A percentile compares a stretch with the other conserved stretches of the same genome.
These are phyloP conservation scores for Puccinellia tenuiflora DNA, from an alignment of 176 grass and related monocot species.

Conservation along the genomic window DNA sequence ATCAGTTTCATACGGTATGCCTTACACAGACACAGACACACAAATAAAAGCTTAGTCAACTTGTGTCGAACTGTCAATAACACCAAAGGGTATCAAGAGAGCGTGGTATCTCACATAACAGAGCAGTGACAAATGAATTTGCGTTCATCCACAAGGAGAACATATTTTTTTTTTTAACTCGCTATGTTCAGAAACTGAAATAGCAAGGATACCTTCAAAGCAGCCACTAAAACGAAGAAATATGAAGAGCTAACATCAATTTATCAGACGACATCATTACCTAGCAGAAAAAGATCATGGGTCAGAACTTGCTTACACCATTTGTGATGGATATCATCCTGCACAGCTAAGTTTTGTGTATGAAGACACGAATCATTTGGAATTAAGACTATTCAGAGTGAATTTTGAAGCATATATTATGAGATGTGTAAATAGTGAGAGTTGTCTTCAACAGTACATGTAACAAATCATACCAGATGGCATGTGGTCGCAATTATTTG, in stretches of 20 bases:
- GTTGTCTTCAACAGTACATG: not conserved
- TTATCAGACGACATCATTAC: slow-evolving; percentile 61
- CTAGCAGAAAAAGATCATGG: slow-evolving; percentile 36
- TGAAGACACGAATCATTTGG: not conserved
- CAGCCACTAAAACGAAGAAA: slow-evolving; percentile 98
- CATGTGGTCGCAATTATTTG: not conserved
- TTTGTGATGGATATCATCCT: too few relatives aligned
- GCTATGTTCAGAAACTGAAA: not conserved
- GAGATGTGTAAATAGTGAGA: not conserved
- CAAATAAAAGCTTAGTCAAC: not conserved
- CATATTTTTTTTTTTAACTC: too few relatives aligned
- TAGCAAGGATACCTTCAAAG: slow-evolving; percentile 67
- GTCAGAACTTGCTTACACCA: slow-evolving; percentile 11
- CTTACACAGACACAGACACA: not conserved
- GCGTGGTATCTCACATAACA: not conserved
- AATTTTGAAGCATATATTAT: not conserved
- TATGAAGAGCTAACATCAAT: slow-evolving; percentile 83
- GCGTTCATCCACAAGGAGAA: not conserved
- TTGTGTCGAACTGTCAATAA: not conserved
- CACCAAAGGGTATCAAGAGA: not conserved
- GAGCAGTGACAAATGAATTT: not conserved
- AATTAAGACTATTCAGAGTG: not conserved
- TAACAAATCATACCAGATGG: not conserved
- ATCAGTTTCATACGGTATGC: not conserved
- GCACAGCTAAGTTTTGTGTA: too few relatives aligned